Conservation (phyloP, 129 eudicot genomes). For the Centella asiatica region DNA sequence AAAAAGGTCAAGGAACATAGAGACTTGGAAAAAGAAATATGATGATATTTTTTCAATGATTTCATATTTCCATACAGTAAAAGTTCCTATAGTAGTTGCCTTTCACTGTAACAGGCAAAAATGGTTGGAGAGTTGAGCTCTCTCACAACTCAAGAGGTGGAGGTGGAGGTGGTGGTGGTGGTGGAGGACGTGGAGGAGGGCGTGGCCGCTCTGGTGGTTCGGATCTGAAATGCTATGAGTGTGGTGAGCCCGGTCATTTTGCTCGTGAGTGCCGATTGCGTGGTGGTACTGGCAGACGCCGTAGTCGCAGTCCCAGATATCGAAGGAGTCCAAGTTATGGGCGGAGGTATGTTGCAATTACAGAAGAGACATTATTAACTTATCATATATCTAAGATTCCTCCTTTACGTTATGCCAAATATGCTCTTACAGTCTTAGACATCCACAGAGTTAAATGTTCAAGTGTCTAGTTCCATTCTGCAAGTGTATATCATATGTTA, state of each 20-base stretch:
- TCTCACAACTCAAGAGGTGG: slow-evolving; percentile 91
- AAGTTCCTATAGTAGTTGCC: background rate
- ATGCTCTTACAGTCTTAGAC: too few species aligned
- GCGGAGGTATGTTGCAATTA: slow-evolving; percentile 52
- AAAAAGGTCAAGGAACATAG: background rate
- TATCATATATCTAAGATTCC: background rate
- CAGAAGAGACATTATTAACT: too few species aligned
- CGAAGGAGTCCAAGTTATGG: slow-evolving; percentile 97
- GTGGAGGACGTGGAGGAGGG: slow-evolving; percentile 81
- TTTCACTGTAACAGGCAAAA: slow-evolving; percentile 50
- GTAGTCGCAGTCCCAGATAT: slow-evolving; percentile 96
- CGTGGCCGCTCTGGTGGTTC: slow-evolving; percentile 95
- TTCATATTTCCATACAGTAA: background rate
- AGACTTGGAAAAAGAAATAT: too few species aligned
- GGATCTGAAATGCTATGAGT: slow-evolving; percentile 92
- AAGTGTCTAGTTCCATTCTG: background rate
- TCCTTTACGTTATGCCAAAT: too few species aligned
- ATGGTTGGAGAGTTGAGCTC: slow-evolving; percentile 98
- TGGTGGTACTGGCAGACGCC: slow-evolving; percentile 65
- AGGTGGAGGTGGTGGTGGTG: slow-evolving; percentile 49
- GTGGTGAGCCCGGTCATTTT: slow-evolving; percentile 98
- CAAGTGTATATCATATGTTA: background rate
- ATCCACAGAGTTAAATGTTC: too few species aligned
- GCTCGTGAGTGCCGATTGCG: slow-evolving; percentile 91
- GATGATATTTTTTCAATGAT: background rate